Base-by-base conservation (phyloP, 225 moss, liverwort and hornwort genomes). In the Physcomitrium patens region DNA sequence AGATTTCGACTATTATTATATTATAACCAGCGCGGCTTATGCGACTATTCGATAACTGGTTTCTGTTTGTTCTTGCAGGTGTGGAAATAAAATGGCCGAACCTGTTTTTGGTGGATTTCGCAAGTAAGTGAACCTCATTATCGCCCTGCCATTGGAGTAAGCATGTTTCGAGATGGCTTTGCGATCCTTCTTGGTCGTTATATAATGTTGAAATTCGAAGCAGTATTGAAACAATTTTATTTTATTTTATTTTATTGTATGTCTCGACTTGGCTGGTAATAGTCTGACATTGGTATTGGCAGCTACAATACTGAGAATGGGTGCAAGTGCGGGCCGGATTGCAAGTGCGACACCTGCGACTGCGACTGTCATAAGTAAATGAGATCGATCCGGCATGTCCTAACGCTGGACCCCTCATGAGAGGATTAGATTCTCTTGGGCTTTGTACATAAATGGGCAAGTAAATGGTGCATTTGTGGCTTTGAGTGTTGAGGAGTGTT, bases 271-370 rank as follows among this genome's bases (percentile, higher is more conserved):
- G 5, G 31, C 5, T 31, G 31, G 31, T 31, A 5, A 31, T 31
- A 31, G 31, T 31, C 31, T 56, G 37, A 20, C 16, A 10, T 7
- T 79, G 42, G 16, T 16, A 63, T n/a, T 74, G 48, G 63, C 80
- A 86, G 83, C 63, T 83, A 73, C 83, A 81, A 79, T 44, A 24
- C n/a, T 12, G 86, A 89, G 48, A 73, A 70, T 8, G 83, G 86
- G 16, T 89, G 89, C 65, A 79, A 86, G 68, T 89, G 89, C 68
- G 89, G 84, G 43, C 79, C 84, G 0, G 62, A 79, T 57, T 89
- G 89, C 72, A 76, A 74, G 1, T 86, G 88, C 28, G 79, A 62
- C 11, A 71, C 72, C 47, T 89, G 89, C 14, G 47, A 70, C 47
- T 89, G 89, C 14, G 47, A 70, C 18, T 89, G 86, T 68, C 84